phyloP scores from a whole-genome alignment of 1,139 yeast species.

The Magnusiomyces fungicola region DNA sequence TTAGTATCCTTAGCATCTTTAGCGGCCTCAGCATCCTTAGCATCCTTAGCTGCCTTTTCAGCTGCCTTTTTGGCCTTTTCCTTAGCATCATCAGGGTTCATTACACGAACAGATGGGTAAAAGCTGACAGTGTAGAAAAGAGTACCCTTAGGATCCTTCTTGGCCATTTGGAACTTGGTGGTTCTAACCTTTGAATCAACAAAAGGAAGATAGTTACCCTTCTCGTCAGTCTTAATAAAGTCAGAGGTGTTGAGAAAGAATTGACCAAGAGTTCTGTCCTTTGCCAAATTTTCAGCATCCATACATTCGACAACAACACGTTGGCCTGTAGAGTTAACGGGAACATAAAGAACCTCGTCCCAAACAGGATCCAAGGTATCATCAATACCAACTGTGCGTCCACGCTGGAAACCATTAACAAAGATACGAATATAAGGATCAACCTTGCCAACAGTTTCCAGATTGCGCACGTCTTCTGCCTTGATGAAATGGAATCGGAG shows the following conservation, averaged over 20 bases:
- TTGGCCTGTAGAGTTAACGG: constrained; percentile 76
- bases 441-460: constrained; percentile 81
- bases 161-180: constrained; percentile 55
- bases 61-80: constrained; percentile 32
- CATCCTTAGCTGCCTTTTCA: constrained; percentile 28
- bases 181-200: constrained; percentile 50
- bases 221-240: constrained; percentile 59
- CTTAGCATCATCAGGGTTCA: constrained; percentile 63
- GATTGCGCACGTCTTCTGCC: constrained; percentile 65
- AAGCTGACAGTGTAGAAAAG: constrained; percentile 68
- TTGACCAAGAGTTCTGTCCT: constrained; percentile 82
- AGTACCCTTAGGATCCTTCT: constrained; percentile 74
- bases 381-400: constrained; percentile 66
- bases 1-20: constrained; percentile 29
- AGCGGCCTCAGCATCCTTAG: constrained; percentile 28
- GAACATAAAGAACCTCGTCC: constrained; percentile 75
- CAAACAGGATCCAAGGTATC: constrained; percentile 74
- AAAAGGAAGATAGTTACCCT: constrained; percentile 57
- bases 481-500: constrained; percentile 64
- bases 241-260: constrained; percentile 63
- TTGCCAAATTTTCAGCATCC: constrained; percentile 74
- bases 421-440: constrained; percentile 86
- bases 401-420: constrained; percentile 68
- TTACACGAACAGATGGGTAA: constrained; percentile 72
- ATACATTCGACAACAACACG: constrained; percentile 77